Evolutionary conservation across 2,329 filamentous ascomycete species (phyloP).

Genomic region (Colletotrichum lentis): DNA sequence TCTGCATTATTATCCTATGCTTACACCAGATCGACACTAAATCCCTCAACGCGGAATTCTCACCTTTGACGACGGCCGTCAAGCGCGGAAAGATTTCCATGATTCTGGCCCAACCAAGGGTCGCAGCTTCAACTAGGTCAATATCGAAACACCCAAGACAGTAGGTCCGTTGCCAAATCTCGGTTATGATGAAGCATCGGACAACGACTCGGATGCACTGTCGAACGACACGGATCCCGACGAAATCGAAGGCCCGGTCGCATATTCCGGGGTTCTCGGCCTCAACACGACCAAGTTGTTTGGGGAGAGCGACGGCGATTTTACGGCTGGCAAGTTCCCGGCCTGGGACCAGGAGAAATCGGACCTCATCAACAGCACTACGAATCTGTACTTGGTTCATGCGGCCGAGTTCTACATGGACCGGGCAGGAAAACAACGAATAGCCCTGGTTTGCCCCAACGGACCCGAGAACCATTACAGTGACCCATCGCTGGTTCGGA

Average conservation of each 20-base stretch:
- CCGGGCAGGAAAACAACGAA: slow-evolving; percentile 8
- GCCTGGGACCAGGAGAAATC: slow-evolving; percentile 8
- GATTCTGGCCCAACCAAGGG: too few species aligned
- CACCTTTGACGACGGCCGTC: neutral
- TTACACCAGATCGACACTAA: neutral
- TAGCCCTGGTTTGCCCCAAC: slow-evolving; percentile 12
- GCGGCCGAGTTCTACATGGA: slow-evolving; percentile 25
- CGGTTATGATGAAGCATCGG: neutral
- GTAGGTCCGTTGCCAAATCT: neutral
- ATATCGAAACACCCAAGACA: neutral
- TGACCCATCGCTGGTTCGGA: neutral
- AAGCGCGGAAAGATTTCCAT: too few species aligned
- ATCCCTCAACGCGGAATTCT: neutral
- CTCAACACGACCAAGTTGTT: slow-evolving; percentile 11
- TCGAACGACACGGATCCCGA: neutral
- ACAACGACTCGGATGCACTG: neutral
- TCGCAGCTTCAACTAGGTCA: slow-evolving; percentile 16
- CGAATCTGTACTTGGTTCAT: slow-evolving; percentile 6
- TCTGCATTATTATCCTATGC: neutral
- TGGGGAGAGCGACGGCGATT: neutral
- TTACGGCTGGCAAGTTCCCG: neutral
- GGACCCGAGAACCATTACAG: neutral
- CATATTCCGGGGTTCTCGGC: neutral
- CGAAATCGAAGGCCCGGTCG: slow-evolving; percentile 12
- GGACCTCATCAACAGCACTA: slow-evolving; percentile 6